These are phyloP conservation scores for Termitomyces sp. DNA, from an alignment of 768 basidiomycete species.

Conservation along the genomic window DNA sequence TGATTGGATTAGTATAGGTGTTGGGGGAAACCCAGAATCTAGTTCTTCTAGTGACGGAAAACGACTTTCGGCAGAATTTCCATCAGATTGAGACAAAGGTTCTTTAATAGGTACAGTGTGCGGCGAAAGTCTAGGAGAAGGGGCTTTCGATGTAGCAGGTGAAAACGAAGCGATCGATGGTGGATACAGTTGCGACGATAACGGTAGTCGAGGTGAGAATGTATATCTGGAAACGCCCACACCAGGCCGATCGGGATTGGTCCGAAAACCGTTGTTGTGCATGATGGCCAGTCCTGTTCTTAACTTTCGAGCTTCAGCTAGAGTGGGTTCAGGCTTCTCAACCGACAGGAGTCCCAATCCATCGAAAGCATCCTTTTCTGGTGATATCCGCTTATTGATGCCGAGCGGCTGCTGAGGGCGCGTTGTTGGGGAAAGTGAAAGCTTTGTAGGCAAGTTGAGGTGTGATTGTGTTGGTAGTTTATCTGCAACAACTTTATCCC, in stretches of 20 bases:
- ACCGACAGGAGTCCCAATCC: slow-evolving; percentile 53
- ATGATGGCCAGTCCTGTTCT: slow-evolving; percentile 65
- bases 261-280: slow-evolving; percentile 26
- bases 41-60: slow-evolving; percentile 89
- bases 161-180: slow-evolving; percentile 26
- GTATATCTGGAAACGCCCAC: slow-evolving; percentile 24
- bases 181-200: slow-evolving; percentile 21
- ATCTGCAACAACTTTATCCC: slow-evolving; percentile 41
- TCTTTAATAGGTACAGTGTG: slow-evolving; percentile 23
- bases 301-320: slow-evolving; percentile 70
- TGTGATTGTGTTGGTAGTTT: slow-evolving; percentile 13
- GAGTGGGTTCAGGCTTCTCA: slow-evolving; percentile 51
- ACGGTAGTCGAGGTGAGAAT: slow-evolving; percentile 25
- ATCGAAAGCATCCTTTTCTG: slow-evolving; percentile 71
- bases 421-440: slow-evolving; percentile 6
- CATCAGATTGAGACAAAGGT: slow-evolving; percentile 29
- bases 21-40: slow-evolving; percentile 45
- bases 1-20: slow-evolving; percentile 13
- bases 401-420: slow-evolving; percentile 1
- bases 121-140: slow-evolving; percentile 22
- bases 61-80: slow-evolving; percentile 57
- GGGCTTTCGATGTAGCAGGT: slow-evolving; percentile 19
- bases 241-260: slow-evolving; percentile 22
- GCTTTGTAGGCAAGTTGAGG: slow-evolving; percentile 12
- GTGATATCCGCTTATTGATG: slow-evolving; percentile 7